A percentile compares a stretch with the other conserved stretches of the same genome.
phyloP scores from a whole-genome alignment of 2,329 filamentous ascomycete genomes.

The Tolypocladium tundrense region DNA sequence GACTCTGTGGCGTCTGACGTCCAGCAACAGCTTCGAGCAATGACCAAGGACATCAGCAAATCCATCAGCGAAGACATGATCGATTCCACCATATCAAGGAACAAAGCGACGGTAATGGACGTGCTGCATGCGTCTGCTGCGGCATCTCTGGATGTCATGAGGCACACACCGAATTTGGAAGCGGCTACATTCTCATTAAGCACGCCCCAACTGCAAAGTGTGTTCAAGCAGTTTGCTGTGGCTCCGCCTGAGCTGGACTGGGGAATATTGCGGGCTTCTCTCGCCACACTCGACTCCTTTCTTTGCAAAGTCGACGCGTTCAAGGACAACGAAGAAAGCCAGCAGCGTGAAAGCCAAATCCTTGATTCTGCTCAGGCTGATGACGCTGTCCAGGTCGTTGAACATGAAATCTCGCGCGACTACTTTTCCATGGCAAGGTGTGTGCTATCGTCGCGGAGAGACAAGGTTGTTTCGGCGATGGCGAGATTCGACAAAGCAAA shows the following conservation, averaged over 20 bases:
- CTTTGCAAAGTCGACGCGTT: constrained; percentile 33
- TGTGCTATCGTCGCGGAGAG: constrained; percentile 16
- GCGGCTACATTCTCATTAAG: constrained; percentile 40
- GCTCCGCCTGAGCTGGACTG: constrained; percentile 35
- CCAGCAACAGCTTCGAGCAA: constrained; percentile 40
- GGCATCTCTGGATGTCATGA: constrained; percentile 41
- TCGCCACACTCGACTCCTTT: constrained; percentile 38
- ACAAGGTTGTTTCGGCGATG: constrained; percentile 6
- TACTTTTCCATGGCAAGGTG: constrained; percentile 38
- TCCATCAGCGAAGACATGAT: constrained; percentile 34
- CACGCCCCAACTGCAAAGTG: constrained; percentile 36
- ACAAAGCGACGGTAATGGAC: constrained; percentile 43
- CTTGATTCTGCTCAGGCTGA: constrained; percentile 31
- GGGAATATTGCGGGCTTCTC: constrained; percentile 30
- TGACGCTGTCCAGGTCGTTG: constrained; percentile 35
- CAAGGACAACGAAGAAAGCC: constrained; percentile 25
- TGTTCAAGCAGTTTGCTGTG: constrained; percentile 38
- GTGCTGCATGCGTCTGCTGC: constrained; percentile 37
- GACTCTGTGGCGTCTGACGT: constrained; percentile 45
- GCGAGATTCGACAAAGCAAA: constrained; percentile 12
- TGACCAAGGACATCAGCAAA: constrained; percentile 35
- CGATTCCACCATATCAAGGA: constrained; percentile 38
- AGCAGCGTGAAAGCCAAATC: constrained; percentile 25
- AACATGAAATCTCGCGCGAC: constrained; percentile 34
- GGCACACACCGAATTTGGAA: constrained; percentile 32